Evolutionary conservation across 768 basidiomycete species (phyloP).

Genomic region (Gyrodon lividus): DNA sequence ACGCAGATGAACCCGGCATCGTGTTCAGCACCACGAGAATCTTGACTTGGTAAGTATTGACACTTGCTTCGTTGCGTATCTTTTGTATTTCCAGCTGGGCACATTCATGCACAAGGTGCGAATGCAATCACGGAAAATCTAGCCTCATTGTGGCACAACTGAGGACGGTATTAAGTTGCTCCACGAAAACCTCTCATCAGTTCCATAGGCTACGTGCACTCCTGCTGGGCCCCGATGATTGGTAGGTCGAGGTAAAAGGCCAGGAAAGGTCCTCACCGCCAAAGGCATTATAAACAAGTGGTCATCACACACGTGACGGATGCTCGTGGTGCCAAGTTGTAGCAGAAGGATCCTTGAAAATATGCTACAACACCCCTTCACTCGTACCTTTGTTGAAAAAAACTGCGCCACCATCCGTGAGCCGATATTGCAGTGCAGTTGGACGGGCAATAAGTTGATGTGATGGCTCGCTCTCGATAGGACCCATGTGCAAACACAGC

Average conservation of each 20-base stretch:
- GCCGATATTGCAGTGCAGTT: slow-evolving; percentile 64
- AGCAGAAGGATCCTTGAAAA: background rate
- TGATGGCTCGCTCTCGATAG: slow-evolving; percentile 33
- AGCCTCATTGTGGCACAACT: no score
- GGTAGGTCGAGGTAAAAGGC: no score
- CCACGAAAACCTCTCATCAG: no score
- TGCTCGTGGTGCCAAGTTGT: background rate
- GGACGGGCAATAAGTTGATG: slow-evolving; percentile 48
- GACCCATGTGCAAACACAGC: slow-evolving; percentile 64
- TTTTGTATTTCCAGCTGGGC: no score
- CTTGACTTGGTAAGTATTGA: no score
- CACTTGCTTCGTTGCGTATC: no score
- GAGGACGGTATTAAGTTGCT: background rate
- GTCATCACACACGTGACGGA: background rate
- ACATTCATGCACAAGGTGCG: no score
- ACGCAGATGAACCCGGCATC: no score
- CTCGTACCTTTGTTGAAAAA: slow-evolving; percentile 78
- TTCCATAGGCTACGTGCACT: no score
- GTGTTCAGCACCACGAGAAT: no score
- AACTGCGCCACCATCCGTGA: slow-evolving; percentile 61
- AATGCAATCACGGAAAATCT: no score
- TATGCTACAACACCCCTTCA: slow-evolving; percentile 54
- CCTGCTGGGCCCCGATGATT: no score
- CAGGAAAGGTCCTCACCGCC: background rate
- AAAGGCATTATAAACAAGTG: background rate